Evolutionary conservation across 148 eudicot genomes (phyloP), one percentile per base, ranked within the genome.

Genomic region (Cornus kousa): DNA sequence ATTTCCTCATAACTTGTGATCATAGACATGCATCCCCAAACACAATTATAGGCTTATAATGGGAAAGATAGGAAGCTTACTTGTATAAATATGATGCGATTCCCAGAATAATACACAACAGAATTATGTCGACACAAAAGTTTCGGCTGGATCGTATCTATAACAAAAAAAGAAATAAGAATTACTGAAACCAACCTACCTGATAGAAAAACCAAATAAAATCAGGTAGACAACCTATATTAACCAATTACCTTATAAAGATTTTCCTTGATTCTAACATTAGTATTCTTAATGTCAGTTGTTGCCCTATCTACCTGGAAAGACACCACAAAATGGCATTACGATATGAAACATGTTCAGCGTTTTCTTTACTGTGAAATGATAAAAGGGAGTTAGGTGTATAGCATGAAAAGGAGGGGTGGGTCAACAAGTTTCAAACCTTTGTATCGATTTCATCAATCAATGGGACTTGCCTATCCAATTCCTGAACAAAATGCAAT

Each of bases 381-480:
- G 66, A 62, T 13, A 20, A 62, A 19, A 5, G 17, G 59, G 0
- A 19, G 7, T 20, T 62, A 62, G 23, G 23, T 62, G 66, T 19
- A 20, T 19, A 62, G 23, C 8, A 6, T 6, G 23, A 62, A 62
- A 62, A 53, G 59, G 19, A 53, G 59, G 59, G 59, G 17, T 12
- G 59, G 59, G 59, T 12, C 14, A 17, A 62, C 74, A 75, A 78
- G 32, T 28, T 72, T 70, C 81, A 76, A 77, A 95, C 97, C 97
- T 95, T 95, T 28, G 91, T 85, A 69, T 95, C 99, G 70, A 93
- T 95, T 86, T 95, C 98, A 85, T 95, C 98, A 88, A 95, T 89
- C 84, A 95, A 79, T 75, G 98, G 98, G 79, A 95, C 98, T 88
- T 95, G 98, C 79, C 88, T 95, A 82, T 95, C 98, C 81, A 95